Percentiles rank a stretch among this genome's conserved stretches.
These are phyloP conservation scores for Schizothecium vesticola DNA, from an alignment of 495 filamentous ascomycete species.

Conservation along the genomic window DNA sequence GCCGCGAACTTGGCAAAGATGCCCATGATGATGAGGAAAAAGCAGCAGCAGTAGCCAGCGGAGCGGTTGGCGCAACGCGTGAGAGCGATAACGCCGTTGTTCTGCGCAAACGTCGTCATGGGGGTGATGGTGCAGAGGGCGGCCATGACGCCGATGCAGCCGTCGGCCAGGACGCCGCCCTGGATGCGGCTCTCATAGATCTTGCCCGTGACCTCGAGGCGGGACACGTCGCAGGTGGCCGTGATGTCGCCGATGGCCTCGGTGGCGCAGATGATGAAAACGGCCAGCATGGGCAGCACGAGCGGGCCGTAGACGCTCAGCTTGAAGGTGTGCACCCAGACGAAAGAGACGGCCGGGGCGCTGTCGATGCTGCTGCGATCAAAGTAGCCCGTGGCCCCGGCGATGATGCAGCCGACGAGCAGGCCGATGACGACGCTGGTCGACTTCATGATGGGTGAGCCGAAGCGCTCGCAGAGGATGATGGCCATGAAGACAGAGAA, in stretches of 20 bases:
- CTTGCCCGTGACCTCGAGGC: slow-evolving; percentile 71
- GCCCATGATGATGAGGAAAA: slow-evolving; percentile 84
- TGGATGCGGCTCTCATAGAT: slow-evolving; percentile 87
- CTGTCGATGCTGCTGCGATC: slow-evolving; percentile 60
- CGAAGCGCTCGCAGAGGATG: slow-evolving; percentile 80
- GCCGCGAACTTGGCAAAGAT: slow-evolving; percentile 93
- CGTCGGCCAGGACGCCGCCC: slow-evolving; percentile 80
- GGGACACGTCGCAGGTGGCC: slow-evolving; percentile 74
- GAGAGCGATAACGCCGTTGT: slow-evolving; percentile 88
- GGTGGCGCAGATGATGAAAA: slow-evolving; percentile 85
- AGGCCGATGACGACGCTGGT: slow-evolving; percentile 77
- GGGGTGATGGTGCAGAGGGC: slow-evolving; percentile 80
- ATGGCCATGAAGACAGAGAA: slow-evolving; percentile 89
- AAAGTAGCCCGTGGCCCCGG: slow-evolving; percentile 80
- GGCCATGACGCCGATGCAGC: slow-evolving; percentile 75
- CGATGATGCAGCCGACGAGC: slow-evolving; percentile 82
- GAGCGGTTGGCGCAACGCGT: slow-evolving; percentile 85
- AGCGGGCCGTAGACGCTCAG: slow-evolving; percentile 76
- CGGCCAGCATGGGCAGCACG: slow-evolving; percentile 75
- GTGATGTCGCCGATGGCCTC: slow-evolving; percentile 83
- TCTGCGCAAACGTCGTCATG: slow-evolving; percentile 73
- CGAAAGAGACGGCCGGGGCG: slow-evolving; percentile 72
- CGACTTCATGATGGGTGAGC: slow-evolving; percentile 61
- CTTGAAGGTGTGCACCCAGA: slow-evolving; percentile 88
- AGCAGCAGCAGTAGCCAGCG: slow-evolving; percentile 68